Percentiles rank a stretch among this genome's conserved stretches.
phyloP scores from a whole-genome alignment of 164 flowering plant genomes.

The Stephania yunnanensis region DNA sequence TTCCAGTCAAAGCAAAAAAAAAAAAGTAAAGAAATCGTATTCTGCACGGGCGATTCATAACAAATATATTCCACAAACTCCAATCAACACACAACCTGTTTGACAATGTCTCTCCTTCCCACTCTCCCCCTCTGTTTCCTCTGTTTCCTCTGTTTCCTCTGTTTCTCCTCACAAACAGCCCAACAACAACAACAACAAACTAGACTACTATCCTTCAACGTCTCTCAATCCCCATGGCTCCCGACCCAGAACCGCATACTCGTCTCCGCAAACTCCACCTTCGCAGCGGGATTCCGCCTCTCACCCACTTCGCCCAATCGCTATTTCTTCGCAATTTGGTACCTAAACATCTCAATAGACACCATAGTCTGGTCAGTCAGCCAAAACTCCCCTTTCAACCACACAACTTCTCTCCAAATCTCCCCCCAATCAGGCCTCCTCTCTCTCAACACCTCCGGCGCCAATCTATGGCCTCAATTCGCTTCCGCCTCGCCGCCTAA shows the following conservation, averaged over 20 bases:
- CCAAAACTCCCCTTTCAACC: constrained; percentile 20
- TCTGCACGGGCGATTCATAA: too few relatives aligned
- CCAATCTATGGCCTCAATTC: constrained; percentile 19
- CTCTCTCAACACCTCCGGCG: constrained; percentile 21
- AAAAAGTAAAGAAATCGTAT: too few relatives aligned
- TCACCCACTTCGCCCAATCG: constrained; percentile 18
- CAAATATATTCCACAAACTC: too few relatives aligned
- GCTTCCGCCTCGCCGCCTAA: not conserved
- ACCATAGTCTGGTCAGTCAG: constrained; percentile 47
- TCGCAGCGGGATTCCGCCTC: constrained; percentile 58
- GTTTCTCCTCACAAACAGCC: constrained; percentile 16
- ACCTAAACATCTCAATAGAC: constrained; percentile 17
- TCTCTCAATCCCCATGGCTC: constrained; percentile 50
- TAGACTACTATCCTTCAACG: constrained; percentile 27
- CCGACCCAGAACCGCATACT: constrained; percentile 39
- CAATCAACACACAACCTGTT: too few relatives aligned
- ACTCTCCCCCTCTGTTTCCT: constrained; percentile 19
- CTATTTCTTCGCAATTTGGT: constrained; percentile 61
- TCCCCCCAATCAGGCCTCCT: constrained; percentile 34
- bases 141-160: constrained; percentile 19
- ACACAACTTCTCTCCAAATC: constrained; percentile 30
- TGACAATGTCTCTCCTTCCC: not conserved
- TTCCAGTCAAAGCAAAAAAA: too few relatives aligned
- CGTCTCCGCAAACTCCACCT: constrained; percentile 46
- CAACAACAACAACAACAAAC: constrained; percentile 7